Conservation (phyloP, 2,329 filamentous ascomycete genomes). For the Arthroderma sp. region DNA sequence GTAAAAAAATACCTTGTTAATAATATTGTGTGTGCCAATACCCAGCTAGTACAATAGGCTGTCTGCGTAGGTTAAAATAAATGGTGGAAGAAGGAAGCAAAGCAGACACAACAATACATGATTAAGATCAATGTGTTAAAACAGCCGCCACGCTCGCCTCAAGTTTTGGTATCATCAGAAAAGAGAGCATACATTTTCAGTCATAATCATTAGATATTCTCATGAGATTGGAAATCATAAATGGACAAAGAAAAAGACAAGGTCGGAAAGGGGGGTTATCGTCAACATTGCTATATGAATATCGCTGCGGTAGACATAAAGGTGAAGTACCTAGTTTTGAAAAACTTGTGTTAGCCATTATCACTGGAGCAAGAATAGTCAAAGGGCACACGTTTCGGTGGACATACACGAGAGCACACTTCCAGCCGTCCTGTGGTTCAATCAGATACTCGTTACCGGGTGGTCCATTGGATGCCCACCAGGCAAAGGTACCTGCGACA, state of each 20-base stretch:
- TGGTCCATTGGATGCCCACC: slow-evolving; percentile 26
- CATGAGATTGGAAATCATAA: background rate
- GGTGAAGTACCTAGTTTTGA: slow-evolving; percentile 23
- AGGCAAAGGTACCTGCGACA: slow-evolving; percentile 35
- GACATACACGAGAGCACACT: slow-evolving; percentile 26
- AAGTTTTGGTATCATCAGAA: no score
- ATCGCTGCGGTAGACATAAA: slow-evolving; percentile 28
- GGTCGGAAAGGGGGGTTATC: background rate
- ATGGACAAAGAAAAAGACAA: background rate
- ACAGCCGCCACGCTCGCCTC: no score
- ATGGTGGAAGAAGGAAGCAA: no score
- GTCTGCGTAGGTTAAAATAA: no score
- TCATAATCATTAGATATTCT: background rate
- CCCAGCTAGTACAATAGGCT: no score
- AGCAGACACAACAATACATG: no score
- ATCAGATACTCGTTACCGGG: slow-evolving; percentile 23
- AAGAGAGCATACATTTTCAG: no score
- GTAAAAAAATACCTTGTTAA: no score
- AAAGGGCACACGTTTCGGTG: background rate
- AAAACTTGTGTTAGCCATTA: background rate
- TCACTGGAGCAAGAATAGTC: background rate
- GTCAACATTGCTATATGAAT: slow-evolving; percentile 9
- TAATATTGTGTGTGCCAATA: no score
- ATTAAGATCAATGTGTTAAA: no score
- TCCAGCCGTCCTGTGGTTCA: slow-evolving; percentile 28